Evolutionary conservation across 2,329 filamentous ascomycete genomes (phyloP), one percentile per base, ranked within the genome.

Genomic region (Exophiala phaeomuriformis): DNA sequence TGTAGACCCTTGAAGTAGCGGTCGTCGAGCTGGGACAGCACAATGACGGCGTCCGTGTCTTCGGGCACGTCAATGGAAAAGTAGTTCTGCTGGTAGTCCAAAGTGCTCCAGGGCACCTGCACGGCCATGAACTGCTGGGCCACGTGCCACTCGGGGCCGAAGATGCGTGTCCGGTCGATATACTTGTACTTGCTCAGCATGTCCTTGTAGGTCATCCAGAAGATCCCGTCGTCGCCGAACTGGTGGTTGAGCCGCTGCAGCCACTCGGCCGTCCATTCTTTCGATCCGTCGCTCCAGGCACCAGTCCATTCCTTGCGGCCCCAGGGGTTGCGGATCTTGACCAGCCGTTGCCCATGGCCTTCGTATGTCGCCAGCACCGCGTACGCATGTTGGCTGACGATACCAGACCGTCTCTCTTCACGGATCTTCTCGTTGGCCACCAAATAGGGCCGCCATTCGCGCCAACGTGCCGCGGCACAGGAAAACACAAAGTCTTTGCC

Each of bases 191-290:
- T 77, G 45, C 74, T 74, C 2, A 83, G 70, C 29, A 83, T 71
- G 55, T 83, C 81, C 12, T 75, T 68, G 64, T 82, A 83, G 0
- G 74, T 77, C 35, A 82, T 81, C 78, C 79, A 83, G 66, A 83
- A 82, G 37, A 82, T 68, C 19, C 86, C 86, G 62, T 90, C 86
- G 61, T 88, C 85, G 39, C 86, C 86, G 61, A 90, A 90, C 40
- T 79, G 81, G 65, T 90, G 86, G 45, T 79, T 76, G 1, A 93
- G 76, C 62, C 84, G 82, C 54, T 81, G 71, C 69, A 91, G 81
- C 80, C 85, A 89, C 60, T 90, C 83, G 0, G 85, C 76, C 0
- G 86, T 91, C 88, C 88, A 94, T 67, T 91, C 84, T 63, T 88
- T 86, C 3, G 85, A 88, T 0, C 88, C 88, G 64, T 93, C 88